Conservation (phyloP, 345 rosid species). For the Sonneratia alba region DNA sequence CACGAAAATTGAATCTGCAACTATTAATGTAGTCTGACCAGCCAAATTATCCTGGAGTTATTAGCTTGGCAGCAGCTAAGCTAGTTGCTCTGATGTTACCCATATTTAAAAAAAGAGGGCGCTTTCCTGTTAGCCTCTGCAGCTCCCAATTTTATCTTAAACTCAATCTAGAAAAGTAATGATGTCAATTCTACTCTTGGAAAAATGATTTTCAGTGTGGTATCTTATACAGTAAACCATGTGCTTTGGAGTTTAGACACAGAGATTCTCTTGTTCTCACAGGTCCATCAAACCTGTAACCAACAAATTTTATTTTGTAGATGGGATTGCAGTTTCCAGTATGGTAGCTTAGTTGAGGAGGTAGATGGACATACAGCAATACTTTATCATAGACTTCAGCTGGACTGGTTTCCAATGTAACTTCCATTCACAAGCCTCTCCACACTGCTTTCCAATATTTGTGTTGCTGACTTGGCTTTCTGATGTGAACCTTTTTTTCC, state of each 20-base stretch:
- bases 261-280: not conserved
- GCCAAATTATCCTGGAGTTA: not conserved
- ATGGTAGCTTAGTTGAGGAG: conserved; percentile 96
- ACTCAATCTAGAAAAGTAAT: not conserved
- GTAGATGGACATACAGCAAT: conserved; percentile 99
- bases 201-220: not conserved
- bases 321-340: conserved; percentile 97
- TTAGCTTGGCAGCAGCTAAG: no score
- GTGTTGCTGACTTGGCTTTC: not conserved
- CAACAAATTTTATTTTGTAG: conserved; percentile 32
- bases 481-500: not conserved
- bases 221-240: not conserved
- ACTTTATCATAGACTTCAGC: conserved; percentile 89
- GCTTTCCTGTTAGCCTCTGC: no score
- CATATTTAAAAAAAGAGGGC: no score
- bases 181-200: not conserved
- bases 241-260: not conserved
- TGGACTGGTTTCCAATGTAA: conserved; percentile 96
- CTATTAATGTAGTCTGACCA: not conserved
- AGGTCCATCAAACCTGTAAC: not conserved
- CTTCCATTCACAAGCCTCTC: conserved; percentile 6
- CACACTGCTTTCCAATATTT: not conserved
- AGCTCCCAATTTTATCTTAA: not conserved
- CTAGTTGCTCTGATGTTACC: no score
- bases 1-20: not conserved